Base-by-base conservation (phyloP, 2,329 filamentous ascomycete species). In the Colletotrichum sp. region DNA sequence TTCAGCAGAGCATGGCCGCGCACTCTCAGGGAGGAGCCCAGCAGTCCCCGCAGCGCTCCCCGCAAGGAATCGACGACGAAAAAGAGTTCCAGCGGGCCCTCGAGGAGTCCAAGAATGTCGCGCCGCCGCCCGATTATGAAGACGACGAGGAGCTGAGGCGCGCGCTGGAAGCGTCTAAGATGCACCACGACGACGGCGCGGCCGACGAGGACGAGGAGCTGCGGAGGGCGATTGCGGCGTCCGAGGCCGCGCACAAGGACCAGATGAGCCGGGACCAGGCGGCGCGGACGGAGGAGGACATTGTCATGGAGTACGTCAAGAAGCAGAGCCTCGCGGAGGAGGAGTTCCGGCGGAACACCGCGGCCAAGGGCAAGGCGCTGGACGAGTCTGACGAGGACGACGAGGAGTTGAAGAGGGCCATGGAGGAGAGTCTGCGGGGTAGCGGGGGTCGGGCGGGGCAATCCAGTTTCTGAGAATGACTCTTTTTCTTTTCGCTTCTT, bases 281-380 rank as follows among this genome's bases (percentile, higher is more conserved):
- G 48, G 82, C 85, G 70, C 87, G 84, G 80, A 90, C 88, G 0
- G 94, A 96, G 80, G 94, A 96, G 81, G 91, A 95, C 72, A 92
- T 94, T 74, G 91, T 96, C 10, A 83, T 96, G 81, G 93, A 95
- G 80, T 95, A 95, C 82, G 89, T 95, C 55, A 94, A 93, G 87
- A 94, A 92, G 86, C 93, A 96, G 85, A 95, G 93, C 82, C 81
- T 95, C 57, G 88, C 90, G 1, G 94, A 96, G 84, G 92, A 93
- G 78, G 88, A 92, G 81, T 88, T 83, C 65, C 83, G 86, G 13
- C 78, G 82, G 67, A 79, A 52, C 10, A 21, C 81, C 38, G 78
- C 79, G 67, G 74, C 80, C 12, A 85, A 85, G 79, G 84, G 81
- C 6, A 86, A 84, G 77, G 84, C 81, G 2, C 83, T 80, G 21